These are phyloP conservation scores for Pleurotus djamor DNA, from an alignment of 768 basidiomycete species.

Conservation along the genomic window DNA sequence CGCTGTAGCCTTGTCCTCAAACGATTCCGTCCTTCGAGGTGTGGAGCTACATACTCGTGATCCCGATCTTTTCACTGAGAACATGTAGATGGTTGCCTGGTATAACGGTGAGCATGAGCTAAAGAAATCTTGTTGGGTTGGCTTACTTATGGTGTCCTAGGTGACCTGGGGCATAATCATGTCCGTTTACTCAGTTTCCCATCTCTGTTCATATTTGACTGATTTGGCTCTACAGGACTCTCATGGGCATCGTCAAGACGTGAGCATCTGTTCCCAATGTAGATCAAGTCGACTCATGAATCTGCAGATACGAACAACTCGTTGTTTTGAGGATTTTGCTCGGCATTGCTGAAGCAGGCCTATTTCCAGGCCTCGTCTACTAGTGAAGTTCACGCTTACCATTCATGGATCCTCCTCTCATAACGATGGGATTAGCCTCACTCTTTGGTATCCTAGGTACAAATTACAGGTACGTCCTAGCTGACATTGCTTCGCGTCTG, in stretches of 20 bases:
- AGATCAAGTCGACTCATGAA: not conserved
- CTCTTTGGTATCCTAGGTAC: constrained; percentile 68
- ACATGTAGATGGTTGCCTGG: constrained; percentile 60
- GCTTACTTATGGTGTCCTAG: constrained; percentile 23
- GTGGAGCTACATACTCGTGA: constrained; percentile 12
- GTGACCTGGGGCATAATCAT: constrained; percentile 64
- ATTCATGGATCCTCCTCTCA: not conserved
- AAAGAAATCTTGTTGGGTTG: not conserved
- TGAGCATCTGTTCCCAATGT: constrained; percentile 18
- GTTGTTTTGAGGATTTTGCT: constrained; percentile 56
- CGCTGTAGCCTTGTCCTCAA: constrained; percentile 50
- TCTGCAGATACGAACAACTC: constrained; percentile 56
- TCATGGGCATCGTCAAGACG: constrained; percentile 71
- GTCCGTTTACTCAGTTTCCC: constrained; percentile 27
- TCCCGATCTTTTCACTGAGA: not conserved
- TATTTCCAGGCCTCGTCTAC: constrained; percentile 74
- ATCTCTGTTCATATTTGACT: not conserved
- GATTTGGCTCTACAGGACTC: constrained; percentile 34
- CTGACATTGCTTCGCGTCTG: not conserved
- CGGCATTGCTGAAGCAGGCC: constrained; percentile 66
- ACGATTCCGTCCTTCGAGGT: constrained; percentile 63
- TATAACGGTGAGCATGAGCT: constrained; percentile 44
- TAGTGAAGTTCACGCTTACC: constrained; percentile 39
- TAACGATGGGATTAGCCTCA: constrained; percentile 36
- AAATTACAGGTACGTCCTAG: constrained; percentile 39